Evolutionary conservation across 192 early-diverging fungal genomes (phyloP).

Genomic region (Glomus cerebriforme): DNA sequence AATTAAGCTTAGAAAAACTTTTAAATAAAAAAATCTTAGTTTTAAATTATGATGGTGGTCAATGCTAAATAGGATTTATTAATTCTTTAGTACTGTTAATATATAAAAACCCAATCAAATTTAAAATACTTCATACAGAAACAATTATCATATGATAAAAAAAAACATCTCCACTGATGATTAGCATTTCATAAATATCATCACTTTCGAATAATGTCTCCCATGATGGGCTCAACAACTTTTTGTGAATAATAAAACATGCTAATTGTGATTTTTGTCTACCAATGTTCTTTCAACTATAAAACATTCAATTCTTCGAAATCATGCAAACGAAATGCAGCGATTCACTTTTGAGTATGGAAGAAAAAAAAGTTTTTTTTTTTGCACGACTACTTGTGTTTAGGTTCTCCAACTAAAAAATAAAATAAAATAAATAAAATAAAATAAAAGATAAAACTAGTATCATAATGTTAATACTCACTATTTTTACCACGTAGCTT

Average conservation of each 20-base stretch:
- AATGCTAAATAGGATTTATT: too few relatives aligned
- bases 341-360: too few relatives aligned
- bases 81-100: too few relatives aligned
- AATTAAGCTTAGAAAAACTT: too few relatives aligned
- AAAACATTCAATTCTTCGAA: not conserved
- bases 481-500: slow-evolving; percentile 59
- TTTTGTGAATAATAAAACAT: not conserved
- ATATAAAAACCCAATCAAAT: too few relatives aligned
- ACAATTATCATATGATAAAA: not conserved
- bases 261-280: not conserved
- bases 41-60: too few relatives aligned
- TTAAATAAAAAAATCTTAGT: too few relatives aligned
- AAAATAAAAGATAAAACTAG: not conserved
- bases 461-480: not conserved
- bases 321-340: not conserved
- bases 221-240: not conserved
- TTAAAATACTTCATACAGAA: too few relatives aligned
- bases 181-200: not conserved
- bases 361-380: not conserved
- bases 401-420: not conserved
- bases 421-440: not conserved
- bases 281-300: too few relatives aligned
- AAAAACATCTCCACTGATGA: not conserved
- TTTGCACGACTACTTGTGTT: not conserved
- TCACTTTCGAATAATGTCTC: not conserved